Evolutionary conservation across 2,329 filamentous ascomycete species (phyloP).

Genomic region (Penicillium concentricum): DNA sequence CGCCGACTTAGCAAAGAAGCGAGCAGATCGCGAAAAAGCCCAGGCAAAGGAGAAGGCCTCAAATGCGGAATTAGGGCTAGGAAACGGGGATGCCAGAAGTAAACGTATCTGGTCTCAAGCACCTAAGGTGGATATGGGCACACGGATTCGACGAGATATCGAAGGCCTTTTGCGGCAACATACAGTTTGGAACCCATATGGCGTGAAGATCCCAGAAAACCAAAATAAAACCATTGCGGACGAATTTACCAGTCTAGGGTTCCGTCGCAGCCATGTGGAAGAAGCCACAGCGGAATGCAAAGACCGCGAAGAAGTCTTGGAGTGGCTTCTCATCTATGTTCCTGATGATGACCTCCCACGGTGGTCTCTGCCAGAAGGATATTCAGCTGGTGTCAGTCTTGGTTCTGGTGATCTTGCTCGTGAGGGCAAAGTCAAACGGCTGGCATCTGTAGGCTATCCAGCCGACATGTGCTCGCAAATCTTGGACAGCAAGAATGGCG

Average conservation of each 20-base stretch:
- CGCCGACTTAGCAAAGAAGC: conserved; percentile 73
- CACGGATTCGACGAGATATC: conserved; percentile 72
- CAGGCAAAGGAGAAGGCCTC: conserved; percentile 65
- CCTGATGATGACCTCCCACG: conserved; percentile 93
- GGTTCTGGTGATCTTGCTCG: conserved; percentile 76
- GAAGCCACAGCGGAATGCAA: conserved; percentile 87
- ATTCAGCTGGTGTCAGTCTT: conserved; percentile 84
- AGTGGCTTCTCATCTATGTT: conserved; percentile 95
- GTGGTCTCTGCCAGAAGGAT: conserved; percentile 89
- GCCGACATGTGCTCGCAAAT: conserved; percentile 77
- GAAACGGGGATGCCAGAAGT: conserved; percentile 42
- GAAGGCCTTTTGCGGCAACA: conserved; percentile 76
- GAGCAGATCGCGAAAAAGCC: conserved; percentile 64
- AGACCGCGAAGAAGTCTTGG: conserved; percentile 85
- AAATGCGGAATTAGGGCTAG: conserved; percentile 55
- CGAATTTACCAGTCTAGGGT: conserved; percentile 76
- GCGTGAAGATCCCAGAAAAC: conserved; percentile 60
- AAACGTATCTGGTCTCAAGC: conserved; percentile 78
- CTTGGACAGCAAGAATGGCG: conserved; percentile 65
- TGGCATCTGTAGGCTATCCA: conserved; percentile 81
- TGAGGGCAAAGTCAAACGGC: conserved; percentile 77
- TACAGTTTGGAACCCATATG: conserved; percentile 84
- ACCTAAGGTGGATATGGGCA: conserved; percentile 91
- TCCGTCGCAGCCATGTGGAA: conserved; percentile 83
- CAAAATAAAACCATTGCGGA: conserved; percentile 64